Conservation (phyloP, 257 asterid species). For the Cruciata laevipes region DNA sequence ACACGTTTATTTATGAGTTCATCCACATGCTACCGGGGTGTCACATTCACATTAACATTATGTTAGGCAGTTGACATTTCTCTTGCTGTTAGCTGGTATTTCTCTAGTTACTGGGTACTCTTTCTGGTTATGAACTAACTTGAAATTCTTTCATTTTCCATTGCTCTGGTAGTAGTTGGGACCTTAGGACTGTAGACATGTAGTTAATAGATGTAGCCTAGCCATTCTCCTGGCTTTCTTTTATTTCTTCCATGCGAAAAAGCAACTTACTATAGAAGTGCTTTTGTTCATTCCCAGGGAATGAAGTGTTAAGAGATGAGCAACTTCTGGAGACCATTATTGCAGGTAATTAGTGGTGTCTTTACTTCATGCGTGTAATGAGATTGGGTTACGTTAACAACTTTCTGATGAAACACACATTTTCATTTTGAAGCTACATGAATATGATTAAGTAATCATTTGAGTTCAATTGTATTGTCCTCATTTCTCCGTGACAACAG, state of each 20-base stretch:
- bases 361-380: not conserved
- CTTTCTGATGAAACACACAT: not conserved
- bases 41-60: not conserved
- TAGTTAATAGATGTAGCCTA: not conserved
- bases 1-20: not conserved
- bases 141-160: not conserved
- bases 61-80: not conserved
- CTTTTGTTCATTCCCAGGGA: slow-evolving; percentile 45
- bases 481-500: not conserved
- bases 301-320: slow-evolving; percentile 67
- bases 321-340: slow-evolving; percentile 80
- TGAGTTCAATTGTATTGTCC: not conserved
- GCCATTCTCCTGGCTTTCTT: not conserved
- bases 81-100: not conserved
- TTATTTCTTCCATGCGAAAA: not conserved
- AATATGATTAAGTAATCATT: not conserved
- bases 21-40: not conserved
- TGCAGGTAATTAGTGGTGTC: slow-evolving; percentile 38
- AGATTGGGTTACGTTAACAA: not conserved
- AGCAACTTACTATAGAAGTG: slow-evolving; percentile 10
- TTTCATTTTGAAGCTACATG: not conserved
- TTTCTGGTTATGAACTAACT: no score
- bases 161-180: not conserved
- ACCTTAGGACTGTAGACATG: not conserved
- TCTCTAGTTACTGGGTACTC: not conserved